phyloP scores from a whole-genome alignment of 176 grass and related monocot genomes.

The Juncus inflexus region DNA sequence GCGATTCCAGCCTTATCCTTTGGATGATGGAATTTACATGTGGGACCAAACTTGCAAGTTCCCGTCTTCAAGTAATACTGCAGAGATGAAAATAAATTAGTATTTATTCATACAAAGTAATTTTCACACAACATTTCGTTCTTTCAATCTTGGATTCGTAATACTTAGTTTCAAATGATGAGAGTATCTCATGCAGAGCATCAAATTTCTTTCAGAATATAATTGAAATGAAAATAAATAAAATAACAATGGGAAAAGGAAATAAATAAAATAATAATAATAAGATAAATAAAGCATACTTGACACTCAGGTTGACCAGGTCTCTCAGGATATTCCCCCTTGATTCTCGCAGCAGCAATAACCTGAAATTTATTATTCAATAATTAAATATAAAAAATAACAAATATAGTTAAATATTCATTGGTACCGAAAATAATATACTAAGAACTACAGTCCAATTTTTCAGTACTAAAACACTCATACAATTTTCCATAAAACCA shows the following conservation, averaged over 20 bases:
- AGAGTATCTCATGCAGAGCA: no score
- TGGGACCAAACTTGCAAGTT: slow-evolving; percentile 99
- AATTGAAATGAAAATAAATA: no score
- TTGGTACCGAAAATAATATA: no score
- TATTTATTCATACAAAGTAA: slow-evolving; percentile 17
- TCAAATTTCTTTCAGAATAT: no score
- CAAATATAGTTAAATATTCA: no score
- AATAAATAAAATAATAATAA: no score
- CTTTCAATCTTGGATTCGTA: slow-evolving; percentile 21
- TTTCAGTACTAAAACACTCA: neutral
- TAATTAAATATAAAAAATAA: no score
- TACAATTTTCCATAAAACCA: slow-evolving; percentile 28
- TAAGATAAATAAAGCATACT: slow-evolving; percentile 31
- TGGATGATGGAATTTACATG: slow-evolving; percentile 98
- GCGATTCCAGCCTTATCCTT: slow-evolving; percentile 95
- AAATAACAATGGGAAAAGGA: no score
- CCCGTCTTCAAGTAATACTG: slow-evolving; percentile 96
- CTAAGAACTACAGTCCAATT: no score
- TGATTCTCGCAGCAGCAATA: slow-evolving; percentile 98
- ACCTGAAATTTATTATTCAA: slow-evolving; percentile 44
- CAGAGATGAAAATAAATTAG: slow-evolving; percentile 10
- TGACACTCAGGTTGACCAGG: slow-evolving; percentile 93
- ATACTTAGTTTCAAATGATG: slow-evolving; percentile 3
- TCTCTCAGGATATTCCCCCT: slow-evolving; percentile 98
- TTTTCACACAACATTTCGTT: slow-evolving; percentile 3